Percentiles rank a stretch among this genome's conserved stretches.
Evolutionary conservation across 2,329 filamentous ascomycete species (phyloP).

Genomic region (Diplodia corticola): DNA sequence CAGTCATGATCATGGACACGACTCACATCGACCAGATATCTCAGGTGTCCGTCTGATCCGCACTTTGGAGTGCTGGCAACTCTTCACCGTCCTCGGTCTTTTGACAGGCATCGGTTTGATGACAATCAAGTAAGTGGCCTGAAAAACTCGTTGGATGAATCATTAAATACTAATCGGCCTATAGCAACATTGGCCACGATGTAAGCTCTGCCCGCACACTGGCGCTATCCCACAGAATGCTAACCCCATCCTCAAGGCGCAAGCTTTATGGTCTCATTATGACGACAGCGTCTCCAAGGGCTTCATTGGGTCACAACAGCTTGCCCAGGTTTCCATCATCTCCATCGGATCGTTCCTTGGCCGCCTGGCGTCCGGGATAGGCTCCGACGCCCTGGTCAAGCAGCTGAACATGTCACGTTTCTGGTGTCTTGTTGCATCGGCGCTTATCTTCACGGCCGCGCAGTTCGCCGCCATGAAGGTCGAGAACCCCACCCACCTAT

Average conservation of each 20-base stretch:
- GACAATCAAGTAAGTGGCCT: constrained; percentile 85
- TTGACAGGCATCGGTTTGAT: constrained; percentile 91
- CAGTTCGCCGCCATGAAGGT: constrained; percentile 76
- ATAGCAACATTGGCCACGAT: constrained; percentile 79
- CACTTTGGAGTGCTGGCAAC: constrained; percentile 82
- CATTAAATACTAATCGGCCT: not conserved
- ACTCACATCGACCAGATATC: constrained; percentile 84
- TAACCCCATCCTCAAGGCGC: constrained; percentile 45
- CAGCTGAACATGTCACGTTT: constrained; percentile 76
- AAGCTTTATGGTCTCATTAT: constrained; percentile 84
- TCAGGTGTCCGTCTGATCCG: constrained; percentile 75
- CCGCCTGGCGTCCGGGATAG: constrained; percentile 71
- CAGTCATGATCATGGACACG: constrained; percentile 62
- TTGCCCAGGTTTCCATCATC: constrained; percentile 92
- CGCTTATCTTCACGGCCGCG: constrained; percentile 73
- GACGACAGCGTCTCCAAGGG: constrained; percentile 70
- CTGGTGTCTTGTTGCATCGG: constrained; percentile 84
- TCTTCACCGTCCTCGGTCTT: constrained; percentile 85
- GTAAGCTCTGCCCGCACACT: not conserved
- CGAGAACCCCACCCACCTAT: constrained; percentile 73
- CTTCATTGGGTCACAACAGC: constrained; percentile 78
- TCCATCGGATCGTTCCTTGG: constrained; percentile 85
- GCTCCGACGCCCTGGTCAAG: constrained; percentile 87
- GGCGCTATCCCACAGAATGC: not conserved
- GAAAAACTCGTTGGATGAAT: not conserved